A percentile compares a stretch with the other conserved stretches of the same genome.
phyloP scores from a whole-genome alignment of 495 filamentous ascomycete species.

The Penicillium bialowiezense region DNA sequence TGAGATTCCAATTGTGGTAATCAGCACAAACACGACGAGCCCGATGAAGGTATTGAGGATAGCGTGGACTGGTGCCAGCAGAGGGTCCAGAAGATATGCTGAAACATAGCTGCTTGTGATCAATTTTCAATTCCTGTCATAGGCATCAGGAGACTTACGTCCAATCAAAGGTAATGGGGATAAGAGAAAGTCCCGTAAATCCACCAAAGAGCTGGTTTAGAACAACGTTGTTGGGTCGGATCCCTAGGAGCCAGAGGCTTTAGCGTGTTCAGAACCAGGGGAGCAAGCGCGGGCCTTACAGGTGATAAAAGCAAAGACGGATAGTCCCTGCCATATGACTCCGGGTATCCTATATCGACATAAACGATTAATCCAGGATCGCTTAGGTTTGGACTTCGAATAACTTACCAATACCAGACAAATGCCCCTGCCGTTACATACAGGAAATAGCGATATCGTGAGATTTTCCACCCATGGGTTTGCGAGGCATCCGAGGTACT shows the following conservation, averaged over 20 bases:
- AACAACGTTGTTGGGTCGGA: conserved; percentile 54
- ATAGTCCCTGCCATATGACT: conserved; percentile 55
- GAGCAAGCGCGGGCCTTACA: conserved; percentile 28
- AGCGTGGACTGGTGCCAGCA: conserved; percentile 56
- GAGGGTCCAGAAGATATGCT: conserved; percentile 54
- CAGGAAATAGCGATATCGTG: conserved; percentile 56
- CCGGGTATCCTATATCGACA: conserved; percentile 45
- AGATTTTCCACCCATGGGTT: conserved; percentile 52
- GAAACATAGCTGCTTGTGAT: conserved; percentile 38
- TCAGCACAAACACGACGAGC: conserved; percentile 54
- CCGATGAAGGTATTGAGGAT: conserved; percentile 60
- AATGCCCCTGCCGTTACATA: conserved; percentile 44
- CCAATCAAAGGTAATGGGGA: conserved; percentile 66
- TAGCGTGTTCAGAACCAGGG: neutral
- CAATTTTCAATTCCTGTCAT: neutral
- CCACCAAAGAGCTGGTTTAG: conserved; percentile 62
- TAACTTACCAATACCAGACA: conserved; percentile 46
- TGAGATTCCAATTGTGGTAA: conserved; percentile 47
- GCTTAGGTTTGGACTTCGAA: neutral
- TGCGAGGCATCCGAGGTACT: conserved; percentile 37
- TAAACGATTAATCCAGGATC: too few species aligned
- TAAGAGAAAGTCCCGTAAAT: conserved; percentile 51
- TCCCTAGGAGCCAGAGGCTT: conserved; percentile 19
- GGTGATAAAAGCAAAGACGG: conserved; percentile 59
- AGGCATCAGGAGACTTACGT: conserved; percentile 40